These are phyloP conservation scores for Mycena maculata DNA, from an alignment of 768 basidiomycete genomes.

Conservation along the genomic window DNA sequence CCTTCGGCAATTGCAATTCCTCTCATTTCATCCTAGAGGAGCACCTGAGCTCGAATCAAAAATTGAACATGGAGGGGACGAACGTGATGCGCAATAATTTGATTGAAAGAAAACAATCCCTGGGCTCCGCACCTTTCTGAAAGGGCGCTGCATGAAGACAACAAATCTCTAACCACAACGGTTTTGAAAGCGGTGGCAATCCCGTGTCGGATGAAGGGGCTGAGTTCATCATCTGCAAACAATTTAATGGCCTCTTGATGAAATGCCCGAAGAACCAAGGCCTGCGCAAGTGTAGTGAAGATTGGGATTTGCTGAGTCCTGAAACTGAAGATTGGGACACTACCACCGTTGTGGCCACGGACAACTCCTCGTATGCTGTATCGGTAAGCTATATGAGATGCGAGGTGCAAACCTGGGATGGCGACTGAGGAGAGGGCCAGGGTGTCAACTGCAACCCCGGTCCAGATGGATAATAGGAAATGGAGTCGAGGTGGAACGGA, in stretches of 20 bases:
- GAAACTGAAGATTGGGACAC: conserved; percentile 49
- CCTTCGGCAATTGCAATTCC: conserved; percentile 58
- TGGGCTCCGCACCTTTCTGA: background rate
- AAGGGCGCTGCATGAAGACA: background rate
- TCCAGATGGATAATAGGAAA: conserved; percentile 44
- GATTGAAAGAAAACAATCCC: background rate
- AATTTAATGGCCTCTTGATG: conserved; percentile 33
- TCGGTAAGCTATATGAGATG: conserved; percentile 41
- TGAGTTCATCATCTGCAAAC: conserved; percentile 41
- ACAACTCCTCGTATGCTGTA: conserved; percentile 46
- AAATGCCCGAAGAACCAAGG: conserved; percentile 51
- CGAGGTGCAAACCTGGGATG: conserved; percentile 39
- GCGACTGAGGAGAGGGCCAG: conserved; percentile 40
- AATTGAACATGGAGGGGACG: background rate
- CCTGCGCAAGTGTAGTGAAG: too few species aligned
- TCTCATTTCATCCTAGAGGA: conserved; percentile 28
- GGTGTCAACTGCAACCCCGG: conserved; percentile 48
- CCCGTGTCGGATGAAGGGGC: conserved; percentile 35
- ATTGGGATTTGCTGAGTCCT: conserved; percentile 56
- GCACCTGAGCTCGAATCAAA: background rate
- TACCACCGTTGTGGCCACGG: conserved; percentile 27
- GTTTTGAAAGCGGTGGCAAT: conserved; percentile 42
- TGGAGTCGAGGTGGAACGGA: background rate
- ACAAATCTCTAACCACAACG: background rate
- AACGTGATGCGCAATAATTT: background rate